These are phyloP conservation scores for Penicillium nucicola DNA, from an alignment of 495 filamentous ascomycete genomes.

Conservation along the genomic window DNA sequence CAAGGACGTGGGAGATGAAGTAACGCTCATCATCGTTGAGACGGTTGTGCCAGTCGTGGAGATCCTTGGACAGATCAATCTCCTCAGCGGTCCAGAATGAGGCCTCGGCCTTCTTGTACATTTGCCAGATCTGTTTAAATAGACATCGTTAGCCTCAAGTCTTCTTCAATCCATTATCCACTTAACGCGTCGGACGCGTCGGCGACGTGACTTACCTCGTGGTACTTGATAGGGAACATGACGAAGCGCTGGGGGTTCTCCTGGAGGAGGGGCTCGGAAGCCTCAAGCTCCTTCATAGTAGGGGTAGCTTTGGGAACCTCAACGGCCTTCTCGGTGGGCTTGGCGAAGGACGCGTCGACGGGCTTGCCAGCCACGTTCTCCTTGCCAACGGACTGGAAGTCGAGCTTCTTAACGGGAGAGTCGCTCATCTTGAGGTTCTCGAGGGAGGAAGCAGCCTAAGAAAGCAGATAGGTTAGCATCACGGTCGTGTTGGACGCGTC, in stretches of 20 bases:
- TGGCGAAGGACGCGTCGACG: constrained; percentile 48
- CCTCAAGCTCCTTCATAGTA: constrained; percentile 67
- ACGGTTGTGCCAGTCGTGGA: constrained; percentile 98
- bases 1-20: constrained; percentile 97
- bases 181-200: constrained; percentile 68
- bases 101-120: constrained; percentile 99
- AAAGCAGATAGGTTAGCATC: constrained; percentile 22
- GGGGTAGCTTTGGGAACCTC: constrained; percentile 49
- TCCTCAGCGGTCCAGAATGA: constrained; percentile 99
- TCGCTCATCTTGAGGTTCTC: constrained; percentile 87
- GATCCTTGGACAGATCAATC: constrained; percentile 97
- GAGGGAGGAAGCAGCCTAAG: constrained; percentile 77
- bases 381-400: constrained; percentile 70
- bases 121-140: constrained; percentile 86
- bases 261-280: constrained; percentile 84
- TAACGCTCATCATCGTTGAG: constrained; percentile 95
- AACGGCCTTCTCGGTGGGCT: constrained; percentile 48
- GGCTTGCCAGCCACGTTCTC: constrained; percentile 67
- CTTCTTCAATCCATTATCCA: constrained; percentile 34
- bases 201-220: constrained; percentile 75
- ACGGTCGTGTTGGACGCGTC: constrained; percentile 30
- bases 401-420: constrained; percentile 85
- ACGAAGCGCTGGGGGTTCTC: constrained; percentile 98
- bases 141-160: constrained; percentile 11
- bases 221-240: constrained; percentile 98